These are phyloP conservation scores for Arabidopsis suecica DNA, from an alignment of 345 rosid species.

Conservation along the genomic window DNA sequence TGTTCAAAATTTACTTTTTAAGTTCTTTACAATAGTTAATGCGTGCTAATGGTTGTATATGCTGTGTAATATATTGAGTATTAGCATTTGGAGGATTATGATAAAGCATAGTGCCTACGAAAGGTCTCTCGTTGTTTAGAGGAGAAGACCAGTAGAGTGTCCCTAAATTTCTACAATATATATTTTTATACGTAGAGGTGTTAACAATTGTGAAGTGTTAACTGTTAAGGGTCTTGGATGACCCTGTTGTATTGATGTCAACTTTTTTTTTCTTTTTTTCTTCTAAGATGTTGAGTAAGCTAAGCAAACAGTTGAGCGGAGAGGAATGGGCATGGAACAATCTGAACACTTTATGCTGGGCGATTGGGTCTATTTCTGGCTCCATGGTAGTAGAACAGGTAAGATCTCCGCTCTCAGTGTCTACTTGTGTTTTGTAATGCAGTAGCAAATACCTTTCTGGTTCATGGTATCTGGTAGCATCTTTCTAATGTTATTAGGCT, in stretches of 20 bases:
- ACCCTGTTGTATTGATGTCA: slow-evolving; percentile 27
- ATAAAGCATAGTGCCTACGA: background rate
- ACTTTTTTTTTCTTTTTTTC: background rate
- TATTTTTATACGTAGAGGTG: background rate
- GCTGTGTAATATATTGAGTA: background rate
- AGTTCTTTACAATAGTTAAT: background rate
- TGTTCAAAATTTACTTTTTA: background rate
- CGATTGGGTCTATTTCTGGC: slow-evolving; percentile 98
- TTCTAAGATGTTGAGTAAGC: slow-evolving; percentile 86
- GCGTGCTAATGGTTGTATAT: slow-evolving; percentile 18
- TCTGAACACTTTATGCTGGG: slow-evolving; percentile 96
- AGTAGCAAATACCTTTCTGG: slow-evolving; percentile 12
- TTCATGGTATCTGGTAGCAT: slow-evolving; percentile 13
- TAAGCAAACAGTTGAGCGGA: slow-evolving; percentile 89
- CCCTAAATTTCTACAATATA: background rate
- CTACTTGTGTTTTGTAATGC: slow-evolving; percentile 19
- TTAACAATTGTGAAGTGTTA: slow-evolving; percentile 8
- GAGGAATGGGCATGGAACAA: slow-evolving; percentile 99
- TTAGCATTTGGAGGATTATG: slow-evolving; percentile 11
- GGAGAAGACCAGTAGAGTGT: slow-evolving; percentile 2
- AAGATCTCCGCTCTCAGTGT: slow-evolving; percentile 33
- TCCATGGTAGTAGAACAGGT: slow-evolving; percentile 99
- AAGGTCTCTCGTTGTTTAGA: background rate
- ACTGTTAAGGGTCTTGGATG: background rate
- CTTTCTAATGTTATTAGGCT: slow-evolving; percentile 7